A percentile compares a stretch with the other conserved stretches of the same genome.
These are phyloP conservation scores for Arabis alpina DNA, from an alignment of 345 rosid species.

Conservation along the genomic window DNA sequence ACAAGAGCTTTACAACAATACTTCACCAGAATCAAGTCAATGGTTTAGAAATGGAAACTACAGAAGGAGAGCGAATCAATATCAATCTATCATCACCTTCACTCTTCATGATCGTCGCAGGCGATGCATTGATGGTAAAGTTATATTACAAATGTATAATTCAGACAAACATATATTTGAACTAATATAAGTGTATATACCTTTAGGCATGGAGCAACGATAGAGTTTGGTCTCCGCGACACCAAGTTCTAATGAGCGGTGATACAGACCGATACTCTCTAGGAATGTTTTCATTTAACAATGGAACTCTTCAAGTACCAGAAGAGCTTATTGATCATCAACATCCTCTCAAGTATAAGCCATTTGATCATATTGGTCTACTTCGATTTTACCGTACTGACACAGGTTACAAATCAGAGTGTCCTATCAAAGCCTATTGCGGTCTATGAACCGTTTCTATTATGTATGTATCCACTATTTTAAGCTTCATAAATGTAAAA, in stretches of 20 bases:
- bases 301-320: conserved; percentile 39
- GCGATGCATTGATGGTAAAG: conserved; percentile 61
- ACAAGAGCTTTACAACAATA: conserved; percentile 64
- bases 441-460: conserved; percentile 36
- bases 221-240: conserved; percentile 43
- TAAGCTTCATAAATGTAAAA: conserved; percentile 1
- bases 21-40: conserved; percentile 62
- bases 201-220: conserved; percentile 55
- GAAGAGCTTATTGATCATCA: conserved; percentile 46
- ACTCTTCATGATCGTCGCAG: conserved; percentile 56
- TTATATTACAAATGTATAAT: conserved; percentile 4
- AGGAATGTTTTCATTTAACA: conserved; percentile 42
- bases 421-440: conserved; percentile 49
- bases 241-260: conserved; percentile 49
- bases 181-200: background rate
- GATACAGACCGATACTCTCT: conserved; percentile 46
- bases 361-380: conserved; percentile 44
- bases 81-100: conserved; percentile 54
- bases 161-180: background rate
- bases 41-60: conserved; percentile 57
- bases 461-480: conserved; percentile 3
- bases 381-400: conserved; percentile 39
- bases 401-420: conserved; percentile 30
- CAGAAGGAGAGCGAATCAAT: conserved; percentile 51
- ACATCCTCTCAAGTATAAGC: conserved; percentile 46